Conservation (phyloP, 2,329 filamentous ascomycete species). For the Colletotrichum eremochloae region DNA sequence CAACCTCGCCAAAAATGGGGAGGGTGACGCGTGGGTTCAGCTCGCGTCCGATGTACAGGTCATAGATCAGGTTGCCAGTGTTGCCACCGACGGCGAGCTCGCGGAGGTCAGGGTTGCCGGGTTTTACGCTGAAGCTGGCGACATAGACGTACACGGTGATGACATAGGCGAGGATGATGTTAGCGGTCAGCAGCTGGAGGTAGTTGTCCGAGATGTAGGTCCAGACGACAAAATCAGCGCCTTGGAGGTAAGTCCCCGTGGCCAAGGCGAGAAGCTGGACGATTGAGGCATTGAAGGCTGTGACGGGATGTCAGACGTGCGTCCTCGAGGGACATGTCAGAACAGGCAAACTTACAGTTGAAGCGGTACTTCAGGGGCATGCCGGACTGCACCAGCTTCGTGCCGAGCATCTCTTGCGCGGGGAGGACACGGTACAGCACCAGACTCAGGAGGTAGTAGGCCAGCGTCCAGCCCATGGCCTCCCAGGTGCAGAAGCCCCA, state of each 20-base stretch:
- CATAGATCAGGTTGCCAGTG: constrained; percentile 77
- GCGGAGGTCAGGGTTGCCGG: constrained; percentile 69
- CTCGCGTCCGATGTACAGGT: constrained; percentile 83
- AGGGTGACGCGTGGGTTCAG: constrained; percentile 77
- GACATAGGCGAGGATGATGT: constrained; percentile 71
- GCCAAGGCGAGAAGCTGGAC: constrained; percentile 44
- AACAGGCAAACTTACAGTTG: constrained; percentile 64
- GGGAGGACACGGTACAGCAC: constrained; percentile 81
- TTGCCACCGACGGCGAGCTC: constrained; percentile 76
- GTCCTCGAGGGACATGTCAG: neutral
- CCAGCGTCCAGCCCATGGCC: constrained; percentile 75
- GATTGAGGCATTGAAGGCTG: constrained; percentile 34
- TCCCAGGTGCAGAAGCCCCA: constrained; percentile 75
- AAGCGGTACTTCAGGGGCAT: constrained; percentile 83
- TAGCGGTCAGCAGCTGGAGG: constrained; percentile 74
- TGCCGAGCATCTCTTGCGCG: constrained; percentile 76
- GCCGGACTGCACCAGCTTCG: constrained; percentile 72
- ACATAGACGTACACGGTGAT: constrained; percentile 75
- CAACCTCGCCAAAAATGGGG: constrained; percentile 74
- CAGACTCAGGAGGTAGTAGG: constrained; percentile 82
- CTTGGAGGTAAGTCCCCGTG: constrained; percentile 73
- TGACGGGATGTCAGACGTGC: neutral
- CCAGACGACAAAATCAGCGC: constrained; percentile 77
- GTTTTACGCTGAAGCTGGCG: constrained; percentile 74
- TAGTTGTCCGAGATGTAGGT: constrained; percentile 80